Evolutionary conservation across 148 eudicot genomes (phyloP).

Genomic region (Amaranthus cruentus): DNA sequence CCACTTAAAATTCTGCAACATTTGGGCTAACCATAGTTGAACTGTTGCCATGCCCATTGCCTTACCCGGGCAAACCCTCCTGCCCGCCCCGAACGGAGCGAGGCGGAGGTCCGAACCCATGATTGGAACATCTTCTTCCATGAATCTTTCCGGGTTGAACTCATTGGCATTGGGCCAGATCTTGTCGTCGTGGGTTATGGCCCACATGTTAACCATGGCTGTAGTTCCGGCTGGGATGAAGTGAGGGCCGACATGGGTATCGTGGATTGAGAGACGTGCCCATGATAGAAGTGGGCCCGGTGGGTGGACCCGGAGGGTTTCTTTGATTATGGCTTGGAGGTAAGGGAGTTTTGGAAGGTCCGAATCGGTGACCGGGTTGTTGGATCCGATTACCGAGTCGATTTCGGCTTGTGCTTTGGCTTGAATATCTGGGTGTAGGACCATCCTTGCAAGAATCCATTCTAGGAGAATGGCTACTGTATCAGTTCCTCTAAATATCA

Average conservation of each 20-base stretch:
- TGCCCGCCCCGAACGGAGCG: slow-evolving; percentile 84
- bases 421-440: slow-evolving; percentile 81
- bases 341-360: slow-evolving; percentile 79
- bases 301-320: slow-evolving; percentile 83
- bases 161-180: slow-evolving; percentile 59
- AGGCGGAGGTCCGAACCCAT: slow-evolving; percentile 81
- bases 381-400: slow-evolving; percentile 40
- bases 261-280: slow-evolving; percentile 91
- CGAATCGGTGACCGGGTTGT: slow-evolving; percentile 38
- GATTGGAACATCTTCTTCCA: slow-evolving; percentile 62
- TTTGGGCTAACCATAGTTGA: slow-evolving; percentile 83
- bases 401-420: slow-evolving; percentile 81
- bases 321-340: slow-evolving; percentile 67
- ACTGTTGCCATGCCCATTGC: slow-evolving; percentile 71
- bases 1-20: slow-evolving; percentile 77
- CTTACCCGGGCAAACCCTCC: slow-evolving; percentile 90
- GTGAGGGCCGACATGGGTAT: slow-evolving; percentile 63
- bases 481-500: slow-evolving; percentile 93
- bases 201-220: slow-evolving; percentile 99
- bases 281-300: slow-evolving; percentile 95
- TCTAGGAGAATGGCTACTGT: slow-evolving; percentile 84
- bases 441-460: slow-evolving; percentile 93
- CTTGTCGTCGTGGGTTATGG: slow-evolving; percentile 74
- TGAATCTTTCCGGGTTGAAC: slow-evolving; percentile 69
- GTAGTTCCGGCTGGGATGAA: slow-evolving; percentile 84